Conservation (phyloP, 176 grass and related monocot genomes). For the Miscanthus lutarioriparius region DNA sequence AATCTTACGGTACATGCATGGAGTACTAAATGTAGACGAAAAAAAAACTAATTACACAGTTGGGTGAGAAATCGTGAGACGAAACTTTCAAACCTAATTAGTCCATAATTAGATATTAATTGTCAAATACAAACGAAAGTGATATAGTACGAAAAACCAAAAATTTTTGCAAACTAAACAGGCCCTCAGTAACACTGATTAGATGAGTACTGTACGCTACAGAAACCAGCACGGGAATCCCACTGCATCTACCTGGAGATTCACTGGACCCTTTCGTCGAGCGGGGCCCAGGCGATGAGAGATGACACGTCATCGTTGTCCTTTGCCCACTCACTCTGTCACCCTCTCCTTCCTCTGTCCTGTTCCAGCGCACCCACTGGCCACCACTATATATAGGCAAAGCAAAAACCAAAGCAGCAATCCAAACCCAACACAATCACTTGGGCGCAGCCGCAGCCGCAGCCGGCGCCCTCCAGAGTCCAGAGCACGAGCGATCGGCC, state of each 20-base stretch:
- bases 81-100: too few species aligned
- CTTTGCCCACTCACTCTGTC: not conserved
- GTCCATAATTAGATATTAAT: too few species aligned
- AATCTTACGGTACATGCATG: too few species aligned
- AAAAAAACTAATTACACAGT: too few species aligned
- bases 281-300: not conserved
- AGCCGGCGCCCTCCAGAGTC: not conserved
- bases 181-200: too few species aligned
- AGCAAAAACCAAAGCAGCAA: constrained; percentile 17
- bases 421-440: constrained; percentile 28
- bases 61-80: too few species aligned
- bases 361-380: too few species aligned
- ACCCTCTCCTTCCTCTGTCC: constrained; percentile 13
- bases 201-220: not conserved
- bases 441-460: not conserved
- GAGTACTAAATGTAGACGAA: too few species aligned
- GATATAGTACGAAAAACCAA: too few species aligned
- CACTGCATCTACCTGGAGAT: constrained; percentile 50
- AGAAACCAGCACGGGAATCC: constrained; percentile 33
- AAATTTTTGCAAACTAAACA: too few species aligned
- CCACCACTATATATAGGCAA: constrained; percentile 8
- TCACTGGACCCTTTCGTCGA: not conserved
- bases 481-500: not conserved
- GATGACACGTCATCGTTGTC: constrained; percentile 2
- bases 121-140: too few species aligned